These are phyloP conservation scores for Termitomyces sp. DNA, from an alignment of 768 basidiomycete species.

Conservation along the genomic window DNA sequence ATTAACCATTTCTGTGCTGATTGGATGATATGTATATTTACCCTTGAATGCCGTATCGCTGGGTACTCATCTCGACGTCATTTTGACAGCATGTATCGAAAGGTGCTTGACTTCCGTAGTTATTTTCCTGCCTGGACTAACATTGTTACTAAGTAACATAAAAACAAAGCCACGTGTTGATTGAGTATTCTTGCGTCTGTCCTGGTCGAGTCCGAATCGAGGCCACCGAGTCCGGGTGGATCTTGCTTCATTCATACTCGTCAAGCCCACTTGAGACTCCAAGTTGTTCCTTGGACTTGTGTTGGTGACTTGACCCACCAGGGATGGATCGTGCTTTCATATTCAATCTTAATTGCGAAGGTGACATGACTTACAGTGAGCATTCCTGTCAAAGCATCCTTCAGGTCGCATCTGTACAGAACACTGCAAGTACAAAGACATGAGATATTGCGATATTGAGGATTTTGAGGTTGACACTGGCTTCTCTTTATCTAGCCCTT, in stretches of 20 bases:
- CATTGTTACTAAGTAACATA: background rate
- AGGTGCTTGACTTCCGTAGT: background rate
- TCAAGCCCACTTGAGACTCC: background rate
- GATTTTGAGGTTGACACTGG: background rate
- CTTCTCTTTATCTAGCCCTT: background rate
- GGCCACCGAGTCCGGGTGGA: background rate
- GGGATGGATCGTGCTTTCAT: slow-evolving; percentile 1
- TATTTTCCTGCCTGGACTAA: background rate
- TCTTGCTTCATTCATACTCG: background rate
- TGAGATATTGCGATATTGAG: background rate
- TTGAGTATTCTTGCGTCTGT: background rate
- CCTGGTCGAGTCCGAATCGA: background rate
- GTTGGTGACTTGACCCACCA: background rate
- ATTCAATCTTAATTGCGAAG: background rate
- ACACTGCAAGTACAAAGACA: background rate
- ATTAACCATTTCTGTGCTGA: background rate
- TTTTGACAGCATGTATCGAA: background rate
- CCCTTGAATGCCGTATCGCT: background rate
- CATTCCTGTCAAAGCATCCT: background rate
- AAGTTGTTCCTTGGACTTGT: background rate
- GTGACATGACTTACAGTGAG: background rate
- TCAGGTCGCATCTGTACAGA: background rate
- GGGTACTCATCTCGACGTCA: background rate
- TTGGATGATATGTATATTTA: background rate
- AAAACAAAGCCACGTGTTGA: slow-evolving; percentile 1